Evolutionary conservation across 202 grass and related monocot genomes (phyloP).

Genomic region (Zizania palustris): DNA sequence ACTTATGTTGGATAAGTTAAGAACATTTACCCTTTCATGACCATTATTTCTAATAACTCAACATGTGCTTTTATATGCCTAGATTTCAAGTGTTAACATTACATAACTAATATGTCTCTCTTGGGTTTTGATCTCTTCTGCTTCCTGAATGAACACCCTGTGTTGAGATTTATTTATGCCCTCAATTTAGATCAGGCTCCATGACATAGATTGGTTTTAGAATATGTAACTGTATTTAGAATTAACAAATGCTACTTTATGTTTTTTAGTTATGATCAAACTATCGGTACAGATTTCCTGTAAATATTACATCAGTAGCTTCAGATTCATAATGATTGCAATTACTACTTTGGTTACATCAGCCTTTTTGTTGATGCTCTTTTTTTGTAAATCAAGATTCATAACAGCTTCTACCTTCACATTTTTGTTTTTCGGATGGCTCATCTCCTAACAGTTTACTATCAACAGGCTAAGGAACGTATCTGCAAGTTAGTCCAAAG

Average conservation of each 20-base stretch:
- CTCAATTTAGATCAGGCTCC: background rate
- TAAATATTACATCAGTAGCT: background rate
- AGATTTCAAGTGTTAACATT: background rate
- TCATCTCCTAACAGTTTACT: slow-evolving; percentile 29
- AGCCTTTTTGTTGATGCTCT: background rate
- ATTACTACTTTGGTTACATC: slow-evolving; percentile 1
- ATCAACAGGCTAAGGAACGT: slow-evolving; percentile 77
- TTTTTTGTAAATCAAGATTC: slow-evolving; percentile 2
- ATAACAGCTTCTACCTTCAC: slow-evolving; percentile 2
- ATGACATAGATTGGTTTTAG: background rate
- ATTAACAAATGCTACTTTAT: background rate
- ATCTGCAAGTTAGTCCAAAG: slow-evolving; percentile 96
- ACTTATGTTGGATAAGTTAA: background rate
- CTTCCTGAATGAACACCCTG: background rate
- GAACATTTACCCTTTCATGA: background rate
- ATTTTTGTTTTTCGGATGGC: slow-evolving; percentile 14
- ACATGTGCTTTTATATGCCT: background rate
- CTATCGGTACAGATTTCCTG: background rate
- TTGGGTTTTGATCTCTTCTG: background rate
- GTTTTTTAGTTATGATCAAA: slow-evolving; percentile 5
- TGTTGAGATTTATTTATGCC: background rate
- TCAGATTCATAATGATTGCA: background rate
- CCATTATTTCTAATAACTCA: background rate
- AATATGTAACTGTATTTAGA: background rate
- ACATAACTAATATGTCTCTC: background rate